phyloP scores from a whole-genome alignment of 192 early-diverging fungal genomes.

The Coemansia sp. region DNA sequence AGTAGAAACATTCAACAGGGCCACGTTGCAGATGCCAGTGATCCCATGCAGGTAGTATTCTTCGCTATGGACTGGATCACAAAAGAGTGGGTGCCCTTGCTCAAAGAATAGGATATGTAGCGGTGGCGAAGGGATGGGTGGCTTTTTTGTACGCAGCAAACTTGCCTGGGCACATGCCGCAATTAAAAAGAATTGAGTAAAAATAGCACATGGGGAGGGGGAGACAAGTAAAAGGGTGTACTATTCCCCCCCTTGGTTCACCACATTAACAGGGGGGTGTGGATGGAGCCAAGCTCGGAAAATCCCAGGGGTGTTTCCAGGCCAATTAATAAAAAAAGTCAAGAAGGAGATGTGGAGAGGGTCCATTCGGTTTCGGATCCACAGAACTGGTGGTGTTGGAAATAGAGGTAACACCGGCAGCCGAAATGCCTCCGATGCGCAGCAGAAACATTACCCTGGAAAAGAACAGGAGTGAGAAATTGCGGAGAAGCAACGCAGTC shows the following conservation, averaged over 20 bases:
- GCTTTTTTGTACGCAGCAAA: too few species aligned
- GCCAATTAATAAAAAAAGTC: too few species aligned
- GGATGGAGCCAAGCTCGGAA: too few species aligned
- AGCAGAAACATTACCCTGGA: background rate
- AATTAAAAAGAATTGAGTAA: too few species aligned
- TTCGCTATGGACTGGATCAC: background rate
- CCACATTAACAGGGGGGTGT: too few species aligned
- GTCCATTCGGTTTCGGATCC: background rate
- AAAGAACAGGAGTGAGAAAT: background rate
- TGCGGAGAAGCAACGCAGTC: background rate
- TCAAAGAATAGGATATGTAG: too few species aligned
- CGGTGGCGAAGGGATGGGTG: too few species aligned
- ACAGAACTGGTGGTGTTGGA: background rate
- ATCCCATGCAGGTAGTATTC: conserved; percentile 2
- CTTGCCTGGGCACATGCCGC: too few species aligned
- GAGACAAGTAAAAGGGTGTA: too few species aligned
- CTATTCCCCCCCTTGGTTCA: too few species aligned
- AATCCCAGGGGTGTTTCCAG: too few species aligned
- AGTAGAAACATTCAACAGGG: background rate
- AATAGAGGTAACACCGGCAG: background rate
- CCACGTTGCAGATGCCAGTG: background rate
- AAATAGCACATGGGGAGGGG: too few species aligned
- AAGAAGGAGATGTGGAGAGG: background rate
- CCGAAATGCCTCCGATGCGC: background rate
- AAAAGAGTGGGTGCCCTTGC: background rate